Evolutionary conservation across 306 rosid genomes (phyloP).

Genomic region (Macrotyloma uniflorum): DNA sequence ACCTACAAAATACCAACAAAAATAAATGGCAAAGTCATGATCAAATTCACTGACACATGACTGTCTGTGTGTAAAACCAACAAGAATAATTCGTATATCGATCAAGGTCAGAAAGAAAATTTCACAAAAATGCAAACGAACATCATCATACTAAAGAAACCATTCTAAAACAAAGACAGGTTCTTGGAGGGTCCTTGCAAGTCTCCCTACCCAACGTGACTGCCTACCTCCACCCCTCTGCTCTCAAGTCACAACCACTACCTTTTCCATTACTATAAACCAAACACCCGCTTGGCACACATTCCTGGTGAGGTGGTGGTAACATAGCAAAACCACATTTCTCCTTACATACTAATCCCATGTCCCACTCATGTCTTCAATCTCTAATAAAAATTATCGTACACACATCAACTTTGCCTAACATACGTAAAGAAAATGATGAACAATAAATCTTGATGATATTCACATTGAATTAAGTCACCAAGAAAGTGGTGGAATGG

Average conservation of each 20-base stretch:
- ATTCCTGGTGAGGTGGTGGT: neutral
- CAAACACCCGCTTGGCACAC: neutral
- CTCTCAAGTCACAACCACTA: neutral
- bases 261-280: neutral
- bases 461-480: neutral
- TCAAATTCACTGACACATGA: neutral
- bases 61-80: neutral
- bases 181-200: neutral
- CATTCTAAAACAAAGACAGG: neutral
- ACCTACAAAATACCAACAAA: constrained; percentile 45
- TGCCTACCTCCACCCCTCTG: neutral
- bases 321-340: neutral
- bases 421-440: neutral
- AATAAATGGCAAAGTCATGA: neutral
- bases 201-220: neutral
- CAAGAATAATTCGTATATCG: neutral
- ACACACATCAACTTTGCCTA: neutral
- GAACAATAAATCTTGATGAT: neutral
- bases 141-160: constrained; percentile 3
- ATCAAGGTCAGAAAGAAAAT: neutral
- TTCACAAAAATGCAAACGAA: neutral
- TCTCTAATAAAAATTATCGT: neutral
- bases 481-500: neutral
- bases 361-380: neutral
- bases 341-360: neutral